phyloP scores from a whole-genome alignment of 305 asterid species.

The Stenogyne calaminthoides region DNA sequence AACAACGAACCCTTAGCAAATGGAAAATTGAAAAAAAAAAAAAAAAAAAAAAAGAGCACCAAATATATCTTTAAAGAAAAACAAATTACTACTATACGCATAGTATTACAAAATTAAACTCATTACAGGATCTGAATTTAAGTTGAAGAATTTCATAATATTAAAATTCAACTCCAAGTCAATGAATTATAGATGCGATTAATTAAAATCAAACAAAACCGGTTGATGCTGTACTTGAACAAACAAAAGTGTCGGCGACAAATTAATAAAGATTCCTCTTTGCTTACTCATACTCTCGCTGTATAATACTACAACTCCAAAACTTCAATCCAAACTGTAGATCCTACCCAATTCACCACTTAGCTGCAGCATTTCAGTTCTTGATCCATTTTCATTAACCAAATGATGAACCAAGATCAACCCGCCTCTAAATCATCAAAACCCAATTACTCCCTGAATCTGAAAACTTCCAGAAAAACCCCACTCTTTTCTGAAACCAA shows the following conservation, averaged over 20 bases:
- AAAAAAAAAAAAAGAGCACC: neutral
- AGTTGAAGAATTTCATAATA: no score
- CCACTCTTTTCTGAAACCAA: constrained; percentile 38
- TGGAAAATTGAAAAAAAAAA: no score
- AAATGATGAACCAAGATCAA: constrained; percentile 34
- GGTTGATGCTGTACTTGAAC: neutral
- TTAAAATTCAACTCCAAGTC: neutral
- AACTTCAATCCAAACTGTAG: neutral
- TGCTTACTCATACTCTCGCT: no score
- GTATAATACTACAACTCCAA: neutral
- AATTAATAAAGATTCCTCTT: constrained; percentile 19
- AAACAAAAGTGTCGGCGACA: constrained; percentile 31
- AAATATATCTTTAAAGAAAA: no score
- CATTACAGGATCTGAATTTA: neutral
- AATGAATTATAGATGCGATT: neutral
- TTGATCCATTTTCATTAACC: constrained; percentile 15
- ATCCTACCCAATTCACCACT: neutral
- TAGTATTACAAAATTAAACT: neutral
- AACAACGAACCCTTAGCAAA: neutral
- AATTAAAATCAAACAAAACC: neutral
- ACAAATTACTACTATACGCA: no score
- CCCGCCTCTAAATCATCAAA: constrained; percentile 30
- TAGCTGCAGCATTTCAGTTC: constrained; percentile 11
- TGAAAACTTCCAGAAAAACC: constrained; percentile 15
- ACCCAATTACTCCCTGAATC: constrained; percentile 20